phyloP scores from a whole-genome alignment of 495 filamentous ascomycete genomes.

The Hypoxylon crocopeplum region DNA sequence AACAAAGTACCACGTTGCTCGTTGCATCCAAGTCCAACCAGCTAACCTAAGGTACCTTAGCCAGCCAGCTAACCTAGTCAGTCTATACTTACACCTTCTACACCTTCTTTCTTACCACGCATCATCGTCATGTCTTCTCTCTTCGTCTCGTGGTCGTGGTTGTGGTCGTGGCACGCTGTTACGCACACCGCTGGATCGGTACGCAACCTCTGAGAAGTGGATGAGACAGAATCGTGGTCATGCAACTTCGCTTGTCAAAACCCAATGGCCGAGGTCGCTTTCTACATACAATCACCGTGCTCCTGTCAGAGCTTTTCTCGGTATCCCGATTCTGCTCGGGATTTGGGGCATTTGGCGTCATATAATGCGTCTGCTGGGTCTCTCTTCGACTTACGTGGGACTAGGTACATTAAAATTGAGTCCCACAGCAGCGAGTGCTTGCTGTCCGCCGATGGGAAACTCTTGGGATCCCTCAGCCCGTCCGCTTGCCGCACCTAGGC shows the following conservation, averaged over 20 bases:
- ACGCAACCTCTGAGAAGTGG: slow-evolving; percentile 9
- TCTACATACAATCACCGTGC: slow-evolving; percentile 6
- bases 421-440: slow-evolving; percentile 20
- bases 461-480: slow-evolving; percentile 23
- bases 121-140: background rate
- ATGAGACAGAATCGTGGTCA: slow-evolving; percentile 36
- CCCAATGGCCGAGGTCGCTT: slow-evolving; percentile 37
- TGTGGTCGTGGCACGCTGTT: no score
- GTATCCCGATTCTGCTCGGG: slow-evolving; percentile 24
- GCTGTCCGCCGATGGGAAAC: no score
- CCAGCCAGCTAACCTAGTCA: no score
- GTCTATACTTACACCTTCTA: no score
- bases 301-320: slow-evolving; percentile 15
- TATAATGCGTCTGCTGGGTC: slow-evolving; percentile 15
- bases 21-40: slow-evolving; percentile 10
- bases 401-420: slow-evolving; percentile 23
- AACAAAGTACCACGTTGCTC: slow-evolving; percentile 21
- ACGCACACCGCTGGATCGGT: slow-evolving; percentile 35
- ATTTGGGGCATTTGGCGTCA: slow-evolving; percentile 20
- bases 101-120: no score
- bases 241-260: slow-evolving; percentile 44
- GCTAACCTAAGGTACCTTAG: no score
- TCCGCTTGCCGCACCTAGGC: slow-evolving; percentile 25
- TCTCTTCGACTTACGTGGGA: slow-evolving; percentile 11
- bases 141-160: slow-evolving; percentile 13